Base-by-base conservation (phyloP, 805 yeast species). In the Huiozyma naganishii region DNA sequence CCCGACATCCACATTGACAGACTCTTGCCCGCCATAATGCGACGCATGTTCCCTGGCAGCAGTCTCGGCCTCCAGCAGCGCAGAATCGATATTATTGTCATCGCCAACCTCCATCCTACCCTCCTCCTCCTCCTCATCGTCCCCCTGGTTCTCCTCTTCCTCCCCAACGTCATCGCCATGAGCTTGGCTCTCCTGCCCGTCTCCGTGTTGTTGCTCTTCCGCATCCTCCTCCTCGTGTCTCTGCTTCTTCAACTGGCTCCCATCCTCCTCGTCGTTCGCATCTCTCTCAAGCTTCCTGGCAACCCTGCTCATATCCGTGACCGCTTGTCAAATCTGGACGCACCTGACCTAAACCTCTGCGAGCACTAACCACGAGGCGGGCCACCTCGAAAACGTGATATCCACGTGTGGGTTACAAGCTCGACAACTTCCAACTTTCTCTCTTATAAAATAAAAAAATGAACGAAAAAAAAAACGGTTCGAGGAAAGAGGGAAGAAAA, bases 301-400 rank as follows among this genome's bases (percentile, higher is more conserved):
- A 6, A 41, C 32, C 6, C 42, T 29, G 9, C 42, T 36, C 39
- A 35, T 29, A 27, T 6, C 11, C 9, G n/a, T 27, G n/a, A 17
- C 28, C 35, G 6, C 2, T 33, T 28, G 1, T n/a, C 13, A 9
- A 6, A 11, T 27, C n/a, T 36, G n/a, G 11, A 17, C 5, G 28
- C 37, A 17, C 37, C 27, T 7, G n/a, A 36, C 11, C 37, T 12
- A 9, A 27, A 7, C n/a, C 7, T 12, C 17, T 29, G 33, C 3
- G 11, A 30, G 11, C n/a, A 9, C 11, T 30, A 30, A 11, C 42
- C 33, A 13, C 23, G 9, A 9, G 7, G 28, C 6, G n/a, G 23
- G 7, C 27, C 30, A 27, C 29, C 28, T 45, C 32, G 29, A 46
- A 48, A 58, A 58, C 62, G 62, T 58, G 62, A 57, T 53, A 44